A percentile compares a stretch with the other conserved stretches of the same genome.
phyloP scores from a whole-genome alignment of 2,329 filamentous ascomycete species.

The Colletotrichum destructivum region DNA sequence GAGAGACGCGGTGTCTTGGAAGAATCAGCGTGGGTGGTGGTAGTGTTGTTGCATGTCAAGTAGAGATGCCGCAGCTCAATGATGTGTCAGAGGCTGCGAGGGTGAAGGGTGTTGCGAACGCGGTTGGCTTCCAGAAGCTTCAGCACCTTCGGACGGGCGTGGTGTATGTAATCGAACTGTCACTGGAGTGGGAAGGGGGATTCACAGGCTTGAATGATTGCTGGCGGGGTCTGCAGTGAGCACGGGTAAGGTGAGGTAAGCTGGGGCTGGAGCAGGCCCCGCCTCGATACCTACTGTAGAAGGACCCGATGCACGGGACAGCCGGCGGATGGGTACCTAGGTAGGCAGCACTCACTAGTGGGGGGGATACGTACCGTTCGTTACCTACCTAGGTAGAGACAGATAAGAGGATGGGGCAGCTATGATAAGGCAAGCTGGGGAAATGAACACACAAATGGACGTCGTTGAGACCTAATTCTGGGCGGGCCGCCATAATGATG shows the following conservation, averaged over 20 bases:
- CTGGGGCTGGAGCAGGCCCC: conserved; percentile 27
- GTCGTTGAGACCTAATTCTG: conserved; percentile 22
- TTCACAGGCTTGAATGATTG: conserved; percentile 30
- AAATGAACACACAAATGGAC: conserved; percentile 28
- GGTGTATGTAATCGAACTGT: conserved; percentile 40
- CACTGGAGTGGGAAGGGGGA: conserved; percentile 29
- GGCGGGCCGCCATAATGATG: conserved; percentile 5
- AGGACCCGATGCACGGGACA: conserved; percentile 33
- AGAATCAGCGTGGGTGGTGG: neutral
- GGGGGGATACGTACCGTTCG: neutral
- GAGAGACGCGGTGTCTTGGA: conserved; percentile 3
- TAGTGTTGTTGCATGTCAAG: conserved; percentile 26
- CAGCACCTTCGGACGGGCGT: conserved; percentile 40
- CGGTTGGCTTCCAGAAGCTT: conserved; percentile 41
- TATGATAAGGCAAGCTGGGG: conserved; percentile 27
- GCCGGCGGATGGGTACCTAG: neutral
- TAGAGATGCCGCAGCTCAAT: neutral
- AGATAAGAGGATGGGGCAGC: conserved; percentile 21
- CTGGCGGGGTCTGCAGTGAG: conserved; percentile 21
- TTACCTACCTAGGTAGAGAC: neutral
- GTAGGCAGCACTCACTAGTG: neutral
- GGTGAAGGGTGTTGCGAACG: conserved; percentile 25
- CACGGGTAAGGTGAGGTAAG: conserved; percentile 18
- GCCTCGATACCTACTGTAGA: conserved; percentile 25
- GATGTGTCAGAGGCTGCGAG: neutral